Evolutionary conservation across 306 rosid genomes (phyloP), one percentile per base, ranked within the genome.

Genomic region (Acacia acuminata): DNA sequence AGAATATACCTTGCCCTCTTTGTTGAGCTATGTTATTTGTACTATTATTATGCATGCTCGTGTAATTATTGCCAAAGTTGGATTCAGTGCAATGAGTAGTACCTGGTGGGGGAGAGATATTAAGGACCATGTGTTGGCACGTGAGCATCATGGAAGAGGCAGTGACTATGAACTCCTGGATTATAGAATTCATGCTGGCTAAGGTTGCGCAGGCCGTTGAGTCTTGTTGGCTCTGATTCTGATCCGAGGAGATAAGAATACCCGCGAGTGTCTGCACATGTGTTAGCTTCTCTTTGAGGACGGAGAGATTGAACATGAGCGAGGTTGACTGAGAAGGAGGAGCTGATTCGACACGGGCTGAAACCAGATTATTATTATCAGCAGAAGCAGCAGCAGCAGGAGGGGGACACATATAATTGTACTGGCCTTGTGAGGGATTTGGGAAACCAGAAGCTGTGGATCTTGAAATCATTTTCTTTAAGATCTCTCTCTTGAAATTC

Each of bases 81-180:
- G 71, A 66, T 66, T 66, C 24, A 16, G 45, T 15, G 71, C 71
- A 65, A 32, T 79, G 45, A 64, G 77, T 19, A 36, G 24, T 70
- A 77, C 76, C 76, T 71, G 76, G 58, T 6, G 82, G 63, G 7
- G 58, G 34, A 5, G 84, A 65, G 19, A 47, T 48, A 73, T 61
- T 71, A 32, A 86, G 81, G 61, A 85, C 63, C 86, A 90, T 85
- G 0, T 94, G 92, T 68, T 94, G 98, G 76, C 91, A 89, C 8
- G 87, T 87, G 88, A 88, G 79, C 92, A 90, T 70, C 94, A 96
- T 94, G 5, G 99, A 90, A 22, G 98, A 85, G 38, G 98, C 87
- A 22, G 94, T 85, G 42, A 85, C 83, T 58, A 96, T 86, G 83
- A 96, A 84, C 66, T 96, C 99, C 68, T 96, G 96, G 84, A 94